Evolutionary conservation across 495 filamentous ascomycete genomes (phyloP).

Genomic region (Penicillium subrubescens): DNA sequence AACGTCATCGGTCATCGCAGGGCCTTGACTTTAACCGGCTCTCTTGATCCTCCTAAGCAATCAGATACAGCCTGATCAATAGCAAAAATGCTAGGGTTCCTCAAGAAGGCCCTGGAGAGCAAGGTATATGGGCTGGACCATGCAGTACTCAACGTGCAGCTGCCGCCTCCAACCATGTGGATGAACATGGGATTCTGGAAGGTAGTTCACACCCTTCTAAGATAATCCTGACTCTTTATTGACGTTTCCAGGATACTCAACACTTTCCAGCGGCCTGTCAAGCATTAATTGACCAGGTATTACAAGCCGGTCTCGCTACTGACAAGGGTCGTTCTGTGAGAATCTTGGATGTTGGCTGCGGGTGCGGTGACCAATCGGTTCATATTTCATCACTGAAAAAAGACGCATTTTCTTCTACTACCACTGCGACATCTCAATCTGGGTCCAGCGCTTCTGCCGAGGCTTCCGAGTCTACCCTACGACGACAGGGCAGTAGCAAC

Average conservation of each 20-base stretch:
- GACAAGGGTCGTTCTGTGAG: constrained; percentile 20
- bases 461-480: neutral
- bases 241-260: constrained; percentile 23
- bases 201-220: neutral
- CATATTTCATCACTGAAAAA: constrained; percentile 20
- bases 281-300: constrained; percentile 45
- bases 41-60: neutral
- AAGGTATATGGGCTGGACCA: constrained; percentile 32
- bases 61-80: neutral
- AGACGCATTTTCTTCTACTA: neutral
- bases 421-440: neutral
- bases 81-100: constrained; percentile 6
- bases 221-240: neutral
- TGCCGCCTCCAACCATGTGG: constrained; percentile 21
- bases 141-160: constrained; percentile 18
- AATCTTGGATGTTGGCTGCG: constrained; percentile 51
- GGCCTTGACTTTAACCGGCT: neutral
- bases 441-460: neutral
- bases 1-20: neutral
- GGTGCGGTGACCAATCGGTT: constrained; percentile 52
- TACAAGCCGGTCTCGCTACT: constrained; percentile 35
- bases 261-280: constrained; percentile 43
- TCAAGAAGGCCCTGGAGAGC: constrained; percentile 30
- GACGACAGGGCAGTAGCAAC: neutral
- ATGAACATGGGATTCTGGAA: constrained; percentile 28